phyloP scores from a whole-genome alignment of 2,329 filamentous ascomycete genomes.

The Colletotrichum lini region DNA sequence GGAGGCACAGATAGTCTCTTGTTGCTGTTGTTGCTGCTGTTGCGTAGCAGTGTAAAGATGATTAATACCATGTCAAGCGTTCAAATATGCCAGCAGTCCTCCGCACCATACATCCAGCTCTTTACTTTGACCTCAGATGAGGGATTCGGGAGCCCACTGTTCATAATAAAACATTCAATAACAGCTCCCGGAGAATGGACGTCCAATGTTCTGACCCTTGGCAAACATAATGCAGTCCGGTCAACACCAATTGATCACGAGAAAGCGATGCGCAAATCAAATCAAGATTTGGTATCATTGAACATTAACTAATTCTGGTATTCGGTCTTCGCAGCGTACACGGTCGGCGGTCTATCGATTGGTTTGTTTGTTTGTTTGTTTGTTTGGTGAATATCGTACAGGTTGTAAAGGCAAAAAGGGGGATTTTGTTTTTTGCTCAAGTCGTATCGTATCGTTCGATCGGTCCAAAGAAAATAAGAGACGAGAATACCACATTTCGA shows the following conservation, averaged over 20 bases:
- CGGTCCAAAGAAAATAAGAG: slow-evolving; percentile 20
- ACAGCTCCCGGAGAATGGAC: too few relatives aligned
- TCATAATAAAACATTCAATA: too few relatives aligned
- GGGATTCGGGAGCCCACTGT: too few relatives aligned
- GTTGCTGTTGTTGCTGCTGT: neutral
- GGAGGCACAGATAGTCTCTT: slow-evolving; percentile 39
- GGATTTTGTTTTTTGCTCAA: neutral
- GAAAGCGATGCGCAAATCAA: too few relatives aligned
- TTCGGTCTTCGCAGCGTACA: slow-evolving; percentile 17
- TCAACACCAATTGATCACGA: neutral
- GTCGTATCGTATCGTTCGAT: slow-evolving; percentile 15
- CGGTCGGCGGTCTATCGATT: slow-evolving; percentile 19
- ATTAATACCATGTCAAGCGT: slow-evolving; percentile 12
- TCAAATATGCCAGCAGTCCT: neutral
- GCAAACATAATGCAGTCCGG: too few relatives aligned
- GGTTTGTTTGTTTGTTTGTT: slow-evolving; percentile 1
- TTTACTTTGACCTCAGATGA: too few relatives aligned
- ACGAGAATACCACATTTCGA: slow-evolving; percentile 9
- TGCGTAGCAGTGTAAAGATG: neutral
- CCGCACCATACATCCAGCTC: too few relatives aligned
- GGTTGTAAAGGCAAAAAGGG: neutral
- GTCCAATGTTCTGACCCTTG: too few relatives aligned
- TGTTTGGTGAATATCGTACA: slow-evolving; percentile 31
- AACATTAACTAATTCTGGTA: slow-evolving; percentile 1
- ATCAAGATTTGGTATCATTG: neutral